Evolutionary conservation across 768 basidiomycete species (phyloP).

Genomic region (Lyophyllum atratum): DNA sequence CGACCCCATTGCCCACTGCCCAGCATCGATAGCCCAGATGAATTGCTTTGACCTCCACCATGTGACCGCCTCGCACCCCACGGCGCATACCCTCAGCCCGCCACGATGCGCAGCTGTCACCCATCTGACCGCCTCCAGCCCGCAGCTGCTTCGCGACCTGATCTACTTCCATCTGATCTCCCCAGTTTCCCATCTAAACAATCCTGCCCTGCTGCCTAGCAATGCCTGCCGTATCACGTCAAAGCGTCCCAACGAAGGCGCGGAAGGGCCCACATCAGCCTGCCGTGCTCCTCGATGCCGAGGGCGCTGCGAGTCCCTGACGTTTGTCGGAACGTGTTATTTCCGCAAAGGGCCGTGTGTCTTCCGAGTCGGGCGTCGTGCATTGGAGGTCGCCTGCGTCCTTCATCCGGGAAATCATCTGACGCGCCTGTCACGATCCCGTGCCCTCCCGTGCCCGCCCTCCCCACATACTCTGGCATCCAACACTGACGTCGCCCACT

Average conservation of each 20-base stretch:
- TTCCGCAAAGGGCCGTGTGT: neutral
- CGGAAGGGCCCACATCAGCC: neutral
- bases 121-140: neutral
- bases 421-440: neutral
- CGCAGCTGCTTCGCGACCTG: neutral
- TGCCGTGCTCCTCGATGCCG: neutral
- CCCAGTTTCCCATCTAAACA: neutral
- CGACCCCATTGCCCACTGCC: neutral
- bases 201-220: neutral
- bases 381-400: too few relatives aligned
- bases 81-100: neutral
- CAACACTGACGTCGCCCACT: neutral
- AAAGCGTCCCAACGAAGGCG: neutral
- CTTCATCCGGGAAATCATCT: neutral
- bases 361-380: neutral
- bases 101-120: neutral
- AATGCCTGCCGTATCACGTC: neutral
- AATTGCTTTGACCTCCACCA: neutral
- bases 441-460: neutral
- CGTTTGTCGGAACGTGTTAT: neutral
- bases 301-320: neutral
- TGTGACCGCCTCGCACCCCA: neutral
- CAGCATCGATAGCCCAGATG: neutral
- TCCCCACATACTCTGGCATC: neutral
- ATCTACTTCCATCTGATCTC: neutral